Percentiles rank a stretch among this genome's conserved stretches.
phyloP scores from a whole-genome alignment of 768 basidiomycete genomes.

The Chlorophyllum brunneum region DNA sequence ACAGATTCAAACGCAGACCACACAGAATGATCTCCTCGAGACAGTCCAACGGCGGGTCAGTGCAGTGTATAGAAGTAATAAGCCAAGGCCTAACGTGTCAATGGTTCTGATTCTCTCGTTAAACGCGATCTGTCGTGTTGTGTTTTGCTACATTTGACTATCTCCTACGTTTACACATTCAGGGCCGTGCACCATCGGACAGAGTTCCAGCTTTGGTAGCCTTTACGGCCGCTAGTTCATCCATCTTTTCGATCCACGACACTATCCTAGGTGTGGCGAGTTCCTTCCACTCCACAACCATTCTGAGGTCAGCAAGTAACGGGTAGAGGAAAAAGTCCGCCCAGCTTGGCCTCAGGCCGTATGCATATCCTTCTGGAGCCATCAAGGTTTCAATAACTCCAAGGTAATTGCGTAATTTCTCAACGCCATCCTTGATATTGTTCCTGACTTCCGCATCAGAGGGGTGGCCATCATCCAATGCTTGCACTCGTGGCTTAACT shows the following conservation, averaged over 20 bases:
- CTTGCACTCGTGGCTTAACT: constrained; percentile 28
- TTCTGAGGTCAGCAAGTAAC: constrained; percentile 25
- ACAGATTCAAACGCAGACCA: no score
- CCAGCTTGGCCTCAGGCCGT: constrained; percentile 26
- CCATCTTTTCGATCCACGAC: constrained; percentile 25
- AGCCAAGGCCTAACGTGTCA: no score
- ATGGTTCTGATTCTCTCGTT: no score
- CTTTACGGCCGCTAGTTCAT: constrained; percentile 22
- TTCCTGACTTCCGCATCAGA: constrained; percentile 19
- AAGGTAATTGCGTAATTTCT: constrained; percentile 21
- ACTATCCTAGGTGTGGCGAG: constrained; percentile 16
- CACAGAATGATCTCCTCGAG: no score
- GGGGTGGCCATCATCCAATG: constrained; percentile 21
- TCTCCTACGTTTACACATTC: background rate
- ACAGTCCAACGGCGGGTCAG: no score
- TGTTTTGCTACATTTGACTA: background rate
- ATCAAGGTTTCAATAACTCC: constrained; percentile 23
- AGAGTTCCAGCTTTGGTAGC: constrained; percentile 25
- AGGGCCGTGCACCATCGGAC: constrained; percentile 23
- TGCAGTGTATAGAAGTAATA: no score
- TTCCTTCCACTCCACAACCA: constrained; percentile 26
- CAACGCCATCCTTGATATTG: constrained; percentile 19
- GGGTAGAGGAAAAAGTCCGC: constrained; percentile 32
- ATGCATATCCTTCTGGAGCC: constrained; percentile 22
- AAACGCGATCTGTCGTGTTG: background rate